Conservation (phyloP, 805 yeast genomes). For the Vanderwaltozyma yarrowii region DNA sequence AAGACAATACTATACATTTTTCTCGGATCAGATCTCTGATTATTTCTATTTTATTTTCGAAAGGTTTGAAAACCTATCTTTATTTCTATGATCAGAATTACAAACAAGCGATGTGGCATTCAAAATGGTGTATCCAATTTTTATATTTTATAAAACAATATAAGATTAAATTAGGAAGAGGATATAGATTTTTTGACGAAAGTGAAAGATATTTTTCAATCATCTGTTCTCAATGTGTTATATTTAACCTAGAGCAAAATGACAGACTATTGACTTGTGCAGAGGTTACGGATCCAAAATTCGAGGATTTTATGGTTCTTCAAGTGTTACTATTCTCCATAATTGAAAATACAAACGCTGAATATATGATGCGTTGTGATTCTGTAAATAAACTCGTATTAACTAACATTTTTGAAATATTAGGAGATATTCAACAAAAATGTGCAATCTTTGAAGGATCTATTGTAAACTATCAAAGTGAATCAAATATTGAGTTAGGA, state of each 20-base stretch:
- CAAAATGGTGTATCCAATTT: slow-evolving; percentile 17
- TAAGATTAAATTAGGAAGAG: background rate
- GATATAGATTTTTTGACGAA: slow-evolving; percentile 3
- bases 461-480: slow-evolving; percentile 8
- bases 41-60: slow-evolving; percentile 4
- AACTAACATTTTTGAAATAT: slow-evolving; percentile 9
- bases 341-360: slow-evolving; percentile 9
- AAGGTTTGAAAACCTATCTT: slow-evolving; percentile 5
- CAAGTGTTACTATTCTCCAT: slow-evolving; percentile 10
- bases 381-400: slow-evolving; percentile 3
- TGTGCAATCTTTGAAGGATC: slow-evolving; percentile 11
- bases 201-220: slow-evolving; percentile 9
- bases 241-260: slow-evolving; percentile 4
- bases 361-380: slow-evolving; percentile 3
- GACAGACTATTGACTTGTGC: background rate
- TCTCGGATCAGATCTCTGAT: slow-evolving; percentile 1
- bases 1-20: slow-evolving; percentile 1
- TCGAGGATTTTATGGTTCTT: slow-evolving; percentile 6
- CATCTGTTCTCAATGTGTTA: slow-evolving; percentile 9
- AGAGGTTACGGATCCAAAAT: background rate
- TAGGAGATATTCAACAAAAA: slow-evolving; percentile 12
- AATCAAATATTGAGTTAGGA: background rate
- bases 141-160: slow-evolving; percentile 7
- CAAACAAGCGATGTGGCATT: slow-evolving; percentile 9
- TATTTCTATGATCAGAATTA: slow-evolving; percentile 8